Evolutionary conservation across 305 asterid species (phyloP).

Genomic region (Fraxinus baroniana): DNA sequence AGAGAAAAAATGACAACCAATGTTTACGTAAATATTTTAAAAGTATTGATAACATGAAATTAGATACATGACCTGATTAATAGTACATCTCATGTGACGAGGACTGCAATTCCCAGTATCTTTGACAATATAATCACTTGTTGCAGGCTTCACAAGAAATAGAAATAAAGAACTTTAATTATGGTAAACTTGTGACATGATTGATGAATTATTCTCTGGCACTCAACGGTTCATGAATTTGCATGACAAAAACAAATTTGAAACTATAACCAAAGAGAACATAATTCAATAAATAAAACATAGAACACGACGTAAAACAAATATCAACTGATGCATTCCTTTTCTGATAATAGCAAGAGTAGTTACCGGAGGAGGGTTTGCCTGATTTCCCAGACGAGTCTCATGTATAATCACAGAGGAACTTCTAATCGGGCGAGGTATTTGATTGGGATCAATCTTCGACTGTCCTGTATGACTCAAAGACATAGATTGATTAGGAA

Average conservation of each 20-base stretch:
- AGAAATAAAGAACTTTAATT: conserved; percentile 20
- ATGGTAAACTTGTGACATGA: background rate
- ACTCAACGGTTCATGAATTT: conserved; percentile 24
- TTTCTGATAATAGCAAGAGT: background rate
- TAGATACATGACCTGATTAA: conserved; percentile 69
- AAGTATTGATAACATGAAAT: conserved; percentile 9
- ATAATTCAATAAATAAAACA: conserved; percentile 1
- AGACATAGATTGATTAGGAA: conserved; percentile 73
- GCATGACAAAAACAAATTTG: conserved; percentile 7
- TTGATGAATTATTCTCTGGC: background rate
- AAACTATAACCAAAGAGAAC: conserved; percentile 17
- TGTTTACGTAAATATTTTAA: background rate
- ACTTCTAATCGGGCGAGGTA: conserved; percentile 80
- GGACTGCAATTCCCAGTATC: conserved; percentile 99
- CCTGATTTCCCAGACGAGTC: conserved; percentile 95
- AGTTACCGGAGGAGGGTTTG: conserved; percentile 96
- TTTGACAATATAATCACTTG: conserved; percentile 85
- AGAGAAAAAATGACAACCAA: background rate
- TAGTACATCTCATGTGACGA: conserved; percentile 93
- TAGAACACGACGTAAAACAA: background rate
- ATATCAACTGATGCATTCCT: conserved; percentile 4
- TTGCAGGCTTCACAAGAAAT: conserved; percentile 76
- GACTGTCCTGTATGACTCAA: conserved; percentile 73
- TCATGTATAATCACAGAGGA: conserved; percentile 73
- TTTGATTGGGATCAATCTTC: conserved; percentile 87